Percentiles rank a stretch among this genome's conserved stretches.
Conservation (phyloP, 2,329 filamentous ascomycete species). For the Dryadomyces sulphureus region DNA sequence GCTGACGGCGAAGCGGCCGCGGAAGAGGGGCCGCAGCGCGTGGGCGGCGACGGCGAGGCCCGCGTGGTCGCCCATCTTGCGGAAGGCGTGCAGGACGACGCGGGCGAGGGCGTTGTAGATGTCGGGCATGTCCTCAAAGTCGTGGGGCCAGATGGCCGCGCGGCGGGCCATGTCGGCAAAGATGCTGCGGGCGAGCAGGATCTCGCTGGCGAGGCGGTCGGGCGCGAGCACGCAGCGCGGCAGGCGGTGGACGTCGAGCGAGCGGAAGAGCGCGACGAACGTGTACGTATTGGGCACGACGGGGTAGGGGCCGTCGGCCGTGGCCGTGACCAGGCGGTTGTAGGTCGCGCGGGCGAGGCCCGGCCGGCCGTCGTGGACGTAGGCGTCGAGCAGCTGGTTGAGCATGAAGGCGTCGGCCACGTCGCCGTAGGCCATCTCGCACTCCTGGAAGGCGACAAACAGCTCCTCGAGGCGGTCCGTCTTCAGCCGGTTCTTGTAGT, state of each 20-base stretch:
- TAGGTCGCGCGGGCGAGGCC: constrained; percentile 41
- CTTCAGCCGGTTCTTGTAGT: constrained; percentile 50
- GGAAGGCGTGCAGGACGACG: constrained; percentile 22
- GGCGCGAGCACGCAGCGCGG: neutral
- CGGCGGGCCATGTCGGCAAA: constrained; percentile 16
- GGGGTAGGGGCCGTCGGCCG: constrained; percentile 11
- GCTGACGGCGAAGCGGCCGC: constrained; percentile 13
- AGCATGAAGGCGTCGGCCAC: constrained; percentile 52
- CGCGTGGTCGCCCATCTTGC: constrained; percentile 28
- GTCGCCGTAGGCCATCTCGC: constrained; percentile 32
- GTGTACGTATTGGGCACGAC: constrained; percentile 52
- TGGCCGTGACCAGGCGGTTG: constrained; percentile 29
- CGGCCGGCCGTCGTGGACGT: constrained; percentile 43
- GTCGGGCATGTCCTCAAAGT: constrained; percentile 5
- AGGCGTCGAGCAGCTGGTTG: constrained; percentile 60
- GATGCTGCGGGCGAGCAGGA: constrained; percentile 11
- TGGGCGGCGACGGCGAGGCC: constrained; percentile 29
- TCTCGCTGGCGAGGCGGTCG: constrained; percentile 8
- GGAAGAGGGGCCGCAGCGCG: constrained; percentile 16
- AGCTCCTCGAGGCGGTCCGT: constrained; percentile 43
- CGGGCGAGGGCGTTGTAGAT: constrained; percentile 16
- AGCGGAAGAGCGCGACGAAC: constrained; percentile 53
- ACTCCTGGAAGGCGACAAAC: constrained; percentile 44
- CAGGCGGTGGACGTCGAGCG: constrained; percentile 20
- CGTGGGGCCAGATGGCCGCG: constrained; percentile 7